Base-by-base conservation (phyloP, 768 basidiomycete genomes). In the Pleurotus citrinopileatus region DNA sequence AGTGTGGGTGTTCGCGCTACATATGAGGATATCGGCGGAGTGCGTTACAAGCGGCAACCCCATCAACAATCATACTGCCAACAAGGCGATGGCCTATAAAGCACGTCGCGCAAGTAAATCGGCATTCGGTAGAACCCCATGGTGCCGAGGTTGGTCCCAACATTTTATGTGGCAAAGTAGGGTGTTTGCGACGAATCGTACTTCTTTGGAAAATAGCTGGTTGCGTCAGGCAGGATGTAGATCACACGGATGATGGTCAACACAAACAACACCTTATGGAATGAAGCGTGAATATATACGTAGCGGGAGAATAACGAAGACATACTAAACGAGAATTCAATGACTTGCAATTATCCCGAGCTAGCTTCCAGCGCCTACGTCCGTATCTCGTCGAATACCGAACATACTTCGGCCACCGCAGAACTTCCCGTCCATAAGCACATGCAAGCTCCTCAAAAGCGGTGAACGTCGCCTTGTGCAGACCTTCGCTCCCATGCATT, bases 71-170 rank as follows among this genome's bases (percentile, higher is more conserved):
- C 48, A 37, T n/a, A 20, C 12, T 44, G 19, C 43, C 43, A 44
- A 22, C 43, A 17, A 44, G 43, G 26, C 38, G 15, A 20, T 44
- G 7, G 43, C 43, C 26, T 22, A 10, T 25, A 22, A 25, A 22
- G 25, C 22, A 26, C 19, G 12, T 44, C 5, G 48, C 48, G 48
- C 48, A 51, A 51, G 48, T 51, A 51, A 36, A 37, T 51, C 48
- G 48, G 48, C 8, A 4, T 36, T 51, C 48, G 34, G 48, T 3
- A 51, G 46, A 48, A 48, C 20, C 20, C 17, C 46, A 27, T 29
- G 3, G 29, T 25, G 34, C 48, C 48, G 48, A 51, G 48, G 34
- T 51, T 51, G 34, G 29, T 8, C 48, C 48, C 29, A 51, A 32
- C 48, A 51, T 37, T 17, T 20, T 27, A 27, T 17, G 27, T 48